These are phyloP conservation scores for Hymenoscyphus salicellus DNA, from an alignment of 2,329 filamentous ascomycete species.

Conservation along the genomic window DNA sequence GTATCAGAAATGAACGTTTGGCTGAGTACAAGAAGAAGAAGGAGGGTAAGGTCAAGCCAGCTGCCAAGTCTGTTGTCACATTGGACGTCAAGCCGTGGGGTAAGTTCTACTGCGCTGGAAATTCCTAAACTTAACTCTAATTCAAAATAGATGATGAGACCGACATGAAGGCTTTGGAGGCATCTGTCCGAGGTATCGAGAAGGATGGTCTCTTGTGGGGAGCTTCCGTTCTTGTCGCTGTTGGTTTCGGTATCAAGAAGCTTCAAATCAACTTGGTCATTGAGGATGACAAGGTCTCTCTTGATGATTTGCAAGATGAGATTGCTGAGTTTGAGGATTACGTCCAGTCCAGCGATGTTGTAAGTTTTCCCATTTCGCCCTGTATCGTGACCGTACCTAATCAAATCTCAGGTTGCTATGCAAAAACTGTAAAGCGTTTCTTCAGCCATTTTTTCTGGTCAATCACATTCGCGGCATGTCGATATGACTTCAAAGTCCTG, in stretches of 20 bases:
- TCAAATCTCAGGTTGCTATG: constrained; percentile 62
- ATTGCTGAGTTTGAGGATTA: constrained; percentile 88
- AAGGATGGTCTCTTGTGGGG: constrained; percentile 97
- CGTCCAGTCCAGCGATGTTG: constrained; percentile 91
- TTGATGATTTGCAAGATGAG: constrained; percentile 80
- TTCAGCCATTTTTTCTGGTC: constrained; percentile 22
- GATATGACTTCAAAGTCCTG: constrained; percentile 27
- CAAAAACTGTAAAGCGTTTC: constrained; percentile 73
- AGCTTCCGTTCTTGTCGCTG: constrained; percentile 79
- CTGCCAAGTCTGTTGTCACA: constrained; percentile 94
- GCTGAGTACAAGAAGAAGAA: constrained; percentile 97
- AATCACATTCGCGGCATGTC: constrained; percentile 23
- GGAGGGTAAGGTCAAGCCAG: constrained; percentile 84
- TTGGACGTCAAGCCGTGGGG: constrained; percentile 98
- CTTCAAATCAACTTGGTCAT: constrained; percentile 97
- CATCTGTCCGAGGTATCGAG: constrained; percentile 75
- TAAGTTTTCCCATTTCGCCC: constrained; percentile 37
- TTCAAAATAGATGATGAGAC: constrained; percentile 76
- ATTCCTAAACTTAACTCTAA: constrained; percentile 22
- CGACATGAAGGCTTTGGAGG: constrained; percentile 79
- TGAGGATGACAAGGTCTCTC: constrained; percentile 93
- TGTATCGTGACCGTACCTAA: constrained; percentile 18
- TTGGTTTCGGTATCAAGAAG: constrained; percentile 99
- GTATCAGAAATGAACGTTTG: constrained; percentile 82
- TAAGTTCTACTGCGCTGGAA: constrained; percentile 49